Evolutionary conservation across 257 asterid genomes (phyloP), one percentile per base, ranked within the genome.

Genomic region (Lycium ferocissimum): DNA sequence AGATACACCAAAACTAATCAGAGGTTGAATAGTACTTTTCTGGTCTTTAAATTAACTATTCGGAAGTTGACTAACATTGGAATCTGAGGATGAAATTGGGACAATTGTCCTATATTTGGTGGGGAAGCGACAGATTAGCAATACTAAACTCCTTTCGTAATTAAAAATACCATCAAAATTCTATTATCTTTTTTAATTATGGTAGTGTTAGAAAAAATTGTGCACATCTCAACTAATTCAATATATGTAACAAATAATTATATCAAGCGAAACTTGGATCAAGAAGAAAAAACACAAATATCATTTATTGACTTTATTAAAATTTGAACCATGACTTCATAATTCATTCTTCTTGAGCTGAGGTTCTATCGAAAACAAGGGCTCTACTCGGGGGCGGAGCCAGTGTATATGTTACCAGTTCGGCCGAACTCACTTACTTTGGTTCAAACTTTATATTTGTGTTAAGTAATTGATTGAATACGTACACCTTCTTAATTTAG

Each of bases 51-150:
- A 63, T 22, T 65, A 65, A 22, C 43, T 22, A 26, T 63, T 10
- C 17, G 80, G 56, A 72, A 49, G 80, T 45, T 72, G 38, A 51
- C 81, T 7, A 75, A 75, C 43, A 75, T 20, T 22, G n/a, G 43
- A 12, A 49, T 49, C 22, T 26, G 49, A 47, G 45, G 61, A 17
- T 75, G 61, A 49, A 49, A 51, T 75, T 20, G 62, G 8, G 81
- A 51, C 45, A 75, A 49, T 22, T 47, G 43, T 75, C 43, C 45
- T 3, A 14, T 12, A 47, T 49, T 75, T 75, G 37, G 81, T 49
- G 22, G 45, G 22, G 54, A 17, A 12, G 22, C n/a, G 49, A 75
- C 13, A 53, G 22, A 33, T 3, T 13, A 49, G 45, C 57, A 75
- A 15, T 75, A 49, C 13, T 22, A 49, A 75, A 22, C 62, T 75